Evolutionary conservation across 805 yeast genomes (phyloP).

Genomic region (Candida wancherniae): DNA sequence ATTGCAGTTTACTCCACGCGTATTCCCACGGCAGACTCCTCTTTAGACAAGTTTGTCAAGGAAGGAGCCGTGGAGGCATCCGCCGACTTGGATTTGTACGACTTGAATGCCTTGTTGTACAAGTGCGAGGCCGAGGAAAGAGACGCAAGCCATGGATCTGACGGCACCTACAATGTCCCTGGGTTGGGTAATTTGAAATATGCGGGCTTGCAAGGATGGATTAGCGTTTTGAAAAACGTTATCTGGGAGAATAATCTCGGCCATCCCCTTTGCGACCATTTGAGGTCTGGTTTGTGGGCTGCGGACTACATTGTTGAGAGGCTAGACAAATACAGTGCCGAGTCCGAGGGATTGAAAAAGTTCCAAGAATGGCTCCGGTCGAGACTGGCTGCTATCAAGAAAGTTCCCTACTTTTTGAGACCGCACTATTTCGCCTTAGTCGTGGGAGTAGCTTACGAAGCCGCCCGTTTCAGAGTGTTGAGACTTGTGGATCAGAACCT

Average conservation of each 20-base stretch:
- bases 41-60: slow-evolving; percentile 62
- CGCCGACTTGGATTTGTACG: slow-evolving; percentile 51
- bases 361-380: slow-evolving; percentile 66
- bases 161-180: slow-evolving; percentile 75
- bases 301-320: slow-evolving; percentile 68
- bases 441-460: slow-evolving; percentile 80
- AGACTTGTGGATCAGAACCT: slow-evolving; percentile 48
- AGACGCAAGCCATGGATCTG: slow-evolving; percentile 66
- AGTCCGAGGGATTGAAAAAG: slow-evolving; percentile 44
- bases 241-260: slow-evolving; percentile 72
- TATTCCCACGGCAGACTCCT: slow-evolving; percentile 59
- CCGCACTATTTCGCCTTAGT: slow-evolving; percentile 86
- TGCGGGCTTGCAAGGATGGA: slow-evolving; percentile 95
- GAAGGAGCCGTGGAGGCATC: slow-evolving; percentile 78
- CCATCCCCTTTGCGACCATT: slow-evolving; percentile 75
- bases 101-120: slow-evolving; percentile 71
- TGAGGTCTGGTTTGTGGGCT: slow-evolving; percentile 87
- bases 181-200: slow-evolving; percentile 67
- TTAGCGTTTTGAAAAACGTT: slow-evolving; percentile 56
- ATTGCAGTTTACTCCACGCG: slow-evolving; percentile 77
- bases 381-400: slow-evolving; percentile 57
- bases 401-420: slow-evolving; percentile 70
- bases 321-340: slow-evolving; percentile 47
- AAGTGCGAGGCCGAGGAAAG: slow-evolving; percentile 84
- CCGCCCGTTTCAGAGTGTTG: slow-evolving; percentile 67